Evolutionary conservation across 2,329 filamentous ascomycete genomes (phyloP).

Genomic region (Dactylella cylindrospora): DNA sequence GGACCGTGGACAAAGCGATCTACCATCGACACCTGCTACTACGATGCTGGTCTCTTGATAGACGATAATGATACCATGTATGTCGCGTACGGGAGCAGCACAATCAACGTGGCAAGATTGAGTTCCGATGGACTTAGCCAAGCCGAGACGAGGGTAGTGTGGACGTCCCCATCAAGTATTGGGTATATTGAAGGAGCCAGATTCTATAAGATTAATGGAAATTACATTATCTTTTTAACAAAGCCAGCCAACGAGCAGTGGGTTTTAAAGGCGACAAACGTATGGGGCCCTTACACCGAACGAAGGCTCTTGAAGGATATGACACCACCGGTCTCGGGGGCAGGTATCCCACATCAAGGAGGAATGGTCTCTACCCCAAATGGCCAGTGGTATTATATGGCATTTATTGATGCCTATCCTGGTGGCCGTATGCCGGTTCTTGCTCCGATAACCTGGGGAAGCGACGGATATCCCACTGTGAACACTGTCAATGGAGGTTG

Average conservation of each 20-base stretch:
- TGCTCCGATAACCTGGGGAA: constrained; percentile 58
- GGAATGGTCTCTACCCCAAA: constrained; percentile 59
- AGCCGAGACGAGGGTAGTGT: constrained; percentile 56
- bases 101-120: constrained; percentile 59
- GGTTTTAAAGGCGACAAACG: constrained; percentile 57
- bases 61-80: constrained; percentile 64
- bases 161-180: constrained; percentile 50
- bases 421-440: constrained; percentile 61
- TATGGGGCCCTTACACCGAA: constrained; percentile 59
- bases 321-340: constrained; percentile 54
- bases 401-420: constrained; percentile 61
- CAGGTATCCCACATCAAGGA: constrained; percentile 60
- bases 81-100: constrained; percentile 58
- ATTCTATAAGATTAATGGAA: constrained; percentile 62
- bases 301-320: constrained; percentile 56
- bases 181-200: constrained; percentile 57
- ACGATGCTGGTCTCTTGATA: constrained; percentile 62
- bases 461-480: constrained; percentile 59
- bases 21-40: constrained; percentile 57
- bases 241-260: constrained; percentile 56
- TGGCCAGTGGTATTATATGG: constrained; percentile 63
- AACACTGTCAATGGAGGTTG: constrained; percentile 55
- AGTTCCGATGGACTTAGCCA: constrained; percentile 56
- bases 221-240: constrained; percentile 61
- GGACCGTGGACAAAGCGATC: constrained; percentile 55